Conservation (phyloP, 352 stramenopile species). For the Globisporangium splendens region DNA sequence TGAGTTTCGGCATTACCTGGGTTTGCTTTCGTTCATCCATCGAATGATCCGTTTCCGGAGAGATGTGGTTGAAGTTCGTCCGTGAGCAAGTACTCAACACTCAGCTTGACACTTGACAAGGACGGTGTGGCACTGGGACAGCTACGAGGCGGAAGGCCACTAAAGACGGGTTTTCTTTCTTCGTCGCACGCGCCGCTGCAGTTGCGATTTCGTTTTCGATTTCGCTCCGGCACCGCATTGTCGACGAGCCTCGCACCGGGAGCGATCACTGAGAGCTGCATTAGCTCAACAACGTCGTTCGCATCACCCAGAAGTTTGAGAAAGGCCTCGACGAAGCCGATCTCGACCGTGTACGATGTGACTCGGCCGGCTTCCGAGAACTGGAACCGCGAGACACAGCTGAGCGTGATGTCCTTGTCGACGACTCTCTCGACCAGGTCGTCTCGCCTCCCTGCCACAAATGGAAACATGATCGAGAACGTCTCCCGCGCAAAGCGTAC, state of each 20-base stretch:
- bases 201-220: too few species aligned
- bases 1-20: too few species aligned
- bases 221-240: too few species aligned
- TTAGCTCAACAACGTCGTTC: conserved; percentile 2
- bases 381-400: conserved; percentile 10
- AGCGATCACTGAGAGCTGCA: conserved; percentile 7
- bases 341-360: conserved; percentile 3
- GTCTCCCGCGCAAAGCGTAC: conserved; percentile 4
- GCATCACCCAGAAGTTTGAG: background rate
- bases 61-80: background rate
- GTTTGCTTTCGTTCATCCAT: too few species aligned
- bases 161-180: background rate
- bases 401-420: conserved; percentile 11
- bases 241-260: background rate
- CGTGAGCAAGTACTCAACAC: background rate
- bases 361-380: conserved; percentile 10
- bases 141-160: too few species aligned
- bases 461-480: conserved; percentile 14
- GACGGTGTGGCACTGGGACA: too few species aligned
- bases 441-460: background rate
- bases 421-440: conserved; percentile 6
- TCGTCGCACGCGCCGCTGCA: background rate
- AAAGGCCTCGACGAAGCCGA: conserved; percentile 13
- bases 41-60: too few species aligned
- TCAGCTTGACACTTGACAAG: background rate